Evolutionary conservation across 2,329 filamentous ascomycete species (phyloP).

Genomic region (Xylariaceae sp.): DNA sequence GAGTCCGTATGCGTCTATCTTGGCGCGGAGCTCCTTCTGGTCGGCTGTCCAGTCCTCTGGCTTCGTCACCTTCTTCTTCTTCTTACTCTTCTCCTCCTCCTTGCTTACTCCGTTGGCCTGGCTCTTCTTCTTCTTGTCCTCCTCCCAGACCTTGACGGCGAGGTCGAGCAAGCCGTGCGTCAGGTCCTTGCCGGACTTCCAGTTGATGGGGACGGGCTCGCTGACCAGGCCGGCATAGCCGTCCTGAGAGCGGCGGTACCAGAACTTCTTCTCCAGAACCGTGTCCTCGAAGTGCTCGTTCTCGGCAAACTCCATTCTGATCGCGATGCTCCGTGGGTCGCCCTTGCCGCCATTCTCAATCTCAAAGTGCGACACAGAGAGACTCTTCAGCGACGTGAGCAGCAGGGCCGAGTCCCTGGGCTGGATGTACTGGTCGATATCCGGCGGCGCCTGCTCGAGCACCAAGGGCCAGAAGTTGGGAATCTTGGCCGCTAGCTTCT

Average conservation of each 20-base stretch:
- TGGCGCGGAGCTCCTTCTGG: constrained; percentile 48
- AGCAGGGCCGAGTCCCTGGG: constrained; percentile 72
- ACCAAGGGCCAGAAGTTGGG: constrained; percentile 93
- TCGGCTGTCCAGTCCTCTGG: constrained; percentile 49
- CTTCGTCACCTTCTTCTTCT: constrained; percentile 42
- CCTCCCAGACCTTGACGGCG: constrained; percentile 63
- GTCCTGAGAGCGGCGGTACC: constrained; percentile 65
- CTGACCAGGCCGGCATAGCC: constrained; percentile 74
- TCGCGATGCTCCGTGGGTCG: constrained; percentile 73
- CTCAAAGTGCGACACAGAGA: constrained; percentile 78
- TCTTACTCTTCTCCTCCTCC: constrained; percentile 31
- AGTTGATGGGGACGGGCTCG: constrained; percentile 81
- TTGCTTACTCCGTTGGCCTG: too few relatives aligned
- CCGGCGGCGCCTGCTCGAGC: constrained; percentile 76
- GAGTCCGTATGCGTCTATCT: constrained; percentile 56
- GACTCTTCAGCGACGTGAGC: constrained; percentile 56
- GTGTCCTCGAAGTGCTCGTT: constrained; percentile 80
- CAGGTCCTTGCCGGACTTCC: constrained; percentile 81
- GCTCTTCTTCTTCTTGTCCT: constrained; percentile 48
- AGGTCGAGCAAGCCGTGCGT: constrained; percentile 74
- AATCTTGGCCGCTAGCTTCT: constrained; percentile 64
- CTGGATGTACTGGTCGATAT: constrained; percentile 84
- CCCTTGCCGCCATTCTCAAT: constrained; percentile 57
- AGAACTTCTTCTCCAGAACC: constrained; percentile 86
- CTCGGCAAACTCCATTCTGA: constrained; percentile 71